Percentiles rank a stretch among this genome's conserved stretches.
Evolutionary conservation across 495 filamentous ascomycete species (phyloP).

Genomic region (Podospora sp.): DNA sequence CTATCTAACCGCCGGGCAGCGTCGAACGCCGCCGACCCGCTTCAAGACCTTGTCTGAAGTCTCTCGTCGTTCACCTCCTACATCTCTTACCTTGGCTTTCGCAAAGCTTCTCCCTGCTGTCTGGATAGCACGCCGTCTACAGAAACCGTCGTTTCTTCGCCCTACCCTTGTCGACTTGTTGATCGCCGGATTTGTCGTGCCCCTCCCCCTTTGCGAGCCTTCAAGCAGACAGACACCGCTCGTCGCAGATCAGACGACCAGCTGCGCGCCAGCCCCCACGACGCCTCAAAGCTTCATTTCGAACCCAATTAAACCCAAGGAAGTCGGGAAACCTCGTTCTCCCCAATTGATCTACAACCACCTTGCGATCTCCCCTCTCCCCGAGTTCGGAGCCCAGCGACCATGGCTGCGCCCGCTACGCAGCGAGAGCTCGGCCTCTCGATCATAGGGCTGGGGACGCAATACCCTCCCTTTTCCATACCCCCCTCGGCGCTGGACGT

Average conservation of each 20-base stretch:
- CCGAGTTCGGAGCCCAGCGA: not conserved
- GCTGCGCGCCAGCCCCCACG: not conserved
- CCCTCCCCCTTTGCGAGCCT: not conserved
- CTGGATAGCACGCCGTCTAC: not conserved
- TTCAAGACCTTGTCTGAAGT: conserved; percentile 6
- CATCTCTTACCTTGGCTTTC: not conserved
- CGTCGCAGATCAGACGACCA: not conserved
- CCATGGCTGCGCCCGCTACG: conserved; percentile 30
- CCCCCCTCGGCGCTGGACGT: conserved; percentile 41
- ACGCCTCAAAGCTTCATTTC: not conserved
- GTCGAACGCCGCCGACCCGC: conserved; percentile 3
- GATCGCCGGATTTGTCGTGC: not conserved
- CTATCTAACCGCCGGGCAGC: conserved; percentile 15
- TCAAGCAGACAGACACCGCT: not conserved
- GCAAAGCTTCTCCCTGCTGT: not conserved
- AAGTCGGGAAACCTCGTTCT: not conserved
- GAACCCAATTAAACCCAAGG: not conserved
- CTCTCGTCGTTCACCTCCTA: not conserved
- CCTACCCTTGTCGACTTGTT: not conserved
- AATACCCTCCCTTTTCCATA: conserved; percentile 55
- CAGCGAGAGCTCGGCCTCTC: conserved; percentile 50
- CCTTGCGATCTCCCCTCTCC: not conserved
- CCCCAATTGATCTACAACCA: conserved; percentile 23
- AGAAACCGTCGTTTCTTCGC: not conserved
- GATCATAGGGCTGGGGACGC: conserved; percentile 51